These are phyloP conservation scores for Paramecium tetraurelia DNA, from an alignment of 73 alveolate genomes.

Conservation along the genomic window DNA sequence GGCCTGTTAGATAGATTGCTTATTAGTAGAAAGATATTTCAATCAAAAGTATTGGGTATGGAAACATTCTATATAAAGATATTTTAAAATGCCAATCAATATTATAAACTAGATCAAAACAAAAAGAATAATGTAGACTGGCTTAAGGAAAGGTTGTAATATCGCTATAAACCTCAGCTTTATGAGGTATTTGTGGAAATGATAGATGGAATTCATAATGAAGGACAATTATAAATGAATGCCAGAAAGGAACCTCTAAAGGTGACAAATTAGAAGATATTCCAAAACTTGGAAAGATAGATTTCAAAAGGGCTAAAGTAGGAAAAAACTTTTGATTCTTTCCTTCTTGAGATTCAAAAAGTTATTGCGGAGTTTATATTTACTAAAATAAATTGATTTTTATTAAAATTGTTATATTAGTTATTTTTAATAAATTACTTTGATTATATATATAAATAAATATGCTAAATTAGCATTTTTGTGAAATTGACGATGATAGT, in stretches of 20 bases:
- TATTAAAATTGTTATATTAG: not conserved
- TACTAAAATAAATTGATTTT: not conserved
- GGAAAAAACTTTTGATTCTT: not conserved
- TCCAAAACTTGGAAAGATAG: constrained; percentile 22
- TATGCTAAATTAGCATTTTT: not conserved
- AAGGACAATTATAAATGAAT: not conserved
- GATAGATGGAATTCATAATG: not conserved
- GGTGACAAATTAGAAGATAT: not conserved
- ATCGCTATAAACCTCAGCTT: not conserved
- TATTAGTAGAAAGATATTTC: constrained; percentile 29
- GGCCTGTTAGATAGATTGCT: not conserved
- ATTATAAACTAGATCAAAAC: not conserved
- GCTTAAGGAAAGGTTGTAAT: not conserved
- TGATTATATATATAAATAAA: not conserved
- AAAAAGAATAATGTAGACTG: not conserved
- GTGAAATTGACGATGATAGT: constrained; percentile 41
- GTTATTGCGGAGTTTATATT: not conserved
- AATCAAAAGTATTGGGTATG: not conserved
- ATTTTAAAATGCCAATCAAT: not conserved
- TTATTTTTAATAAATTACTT: not conserved
- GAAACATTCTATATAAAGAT: not conserved
- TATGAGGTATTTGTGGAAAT: not conserved
- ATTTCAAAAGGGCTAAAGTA: not conserved
- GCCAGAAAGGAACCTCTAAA: not conserved
- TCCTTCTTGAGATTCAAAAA: constrained; percentile 5